Evolutionary conservation across 208 protist species (phyloP).

Genomic region (Leptomonas pyrrhocoris): DNA sequence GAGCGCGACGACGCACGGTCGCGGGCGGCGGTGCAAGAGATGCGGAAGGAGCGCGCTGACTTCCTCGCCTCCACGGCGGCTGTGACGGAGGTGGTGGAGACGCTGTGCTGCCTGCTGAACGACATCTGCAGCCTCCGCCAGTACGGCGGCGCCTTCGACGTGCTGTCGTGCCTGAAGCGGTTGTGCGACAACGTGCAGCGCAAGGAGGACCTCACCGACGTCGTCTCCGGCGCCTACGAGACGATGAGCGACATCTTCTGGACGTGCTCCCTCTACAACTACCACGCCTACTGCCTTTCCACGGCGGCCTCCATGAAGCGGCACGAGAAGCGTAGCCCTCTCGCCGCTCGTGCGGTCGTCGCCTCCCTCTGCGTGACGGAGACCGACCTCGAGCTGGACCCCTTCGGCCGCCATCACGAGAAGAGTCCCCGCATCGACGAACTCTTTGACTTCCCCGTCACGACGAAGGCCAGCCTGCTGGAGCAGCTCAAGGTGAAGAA

Average conservation of each 20-base stretch:
- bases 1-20: conserved; percentile 24
- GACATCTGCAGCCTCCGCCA: conserved; percentile 45
- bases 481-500: conserved; percentile 35
- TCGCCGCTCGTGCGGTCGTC: conserved; percentile 64
- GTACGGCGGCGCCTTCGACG: conserved; percentile 56
- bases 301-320: conserved; percentile 48
- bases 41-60: conserved; percentile 50
- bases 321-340: conserved; percentile 28
- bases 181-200: conserved; percentile 55
- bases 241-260: conserved; percentile 73
- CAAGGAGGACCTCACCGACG: conserved; percentile 27
- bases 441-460: conserved; percentile 53
- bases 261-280: conserved; percentile 62
- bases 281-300: conserved; percentile 75
- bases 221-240: conserved; percentile 51
- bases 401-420: conserved; percentile 51
- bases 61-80: conserved; percentile 53
- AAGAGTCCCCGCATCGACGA: conserved; percentile 56
- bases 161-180: conserved; percentile 63
- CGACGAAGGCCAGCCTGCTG: conserved; percentile 40
- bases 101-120: conserved; percentile 63
- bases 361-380: conserved; percentile 67
- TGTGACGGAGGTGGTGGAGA: conserved; percentile 46
- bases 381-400: conserved; percentile 48
- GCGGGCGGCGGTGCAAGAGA: conserved; percentile 33